A percentile compares a stretch with the other conserved stretches of the same genome.
phyloP scores from a whole-genome alignment of 1,284 basidiomycete species.

The Kalmanozyma brasiliensis region DNA sequence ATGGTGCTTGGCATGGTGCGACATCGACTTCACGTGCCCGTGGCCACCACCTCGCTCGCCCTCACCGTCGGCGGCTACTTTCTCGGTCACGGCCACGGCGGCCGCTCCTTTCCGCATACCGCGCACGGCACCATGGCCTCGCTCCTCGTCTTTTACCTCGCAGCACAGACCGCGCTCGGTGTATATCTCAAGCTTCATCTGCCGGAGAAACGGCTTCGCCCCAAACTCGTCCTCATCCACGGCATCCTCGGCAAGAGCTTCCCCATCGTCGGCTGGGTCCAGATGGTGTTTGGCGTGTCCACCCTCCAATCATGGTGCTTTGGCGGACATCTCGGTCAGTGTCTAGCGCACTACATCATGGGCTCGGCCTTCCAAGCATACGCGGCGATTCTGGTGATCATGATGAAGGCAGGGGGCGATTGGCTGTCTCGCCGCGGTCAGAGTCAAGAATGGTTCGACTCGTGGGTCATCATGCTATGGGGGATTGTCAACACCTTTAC shows the following conservation, averaged over 20 bases:
- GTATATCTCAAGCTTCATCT: conserved; percentile 94
- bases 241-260: conserved; percentile 85
- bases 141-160: conserved; percentile 57
- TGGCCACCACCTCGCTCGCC: conserved; percentile 50
- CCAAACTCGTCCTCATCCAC: conserved; percentile 79
- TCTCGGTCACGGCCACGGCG: conserved; percentile 60
- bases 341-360: conserved; percentile 76
- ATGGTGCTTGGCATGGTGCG: conserved; percentile 66
- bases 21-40: conserved; percentile 63
- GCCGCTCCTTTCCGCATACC: conserved; percentile 62
- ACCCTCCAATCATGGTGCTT: conserved; percentile 71
- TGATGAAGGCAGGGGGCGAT: conserved; percentile 82
- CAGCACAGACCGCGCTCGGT: conserved; percentile 77
- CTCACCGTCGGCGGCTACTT: conserved; percentile 62
- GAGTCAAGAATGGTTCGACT: conserved; percentile 89
- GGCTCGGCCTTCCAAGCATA: conserved; percentile 76
- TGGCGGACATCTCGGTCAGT: conserved; percentile 75
- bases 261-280: conserved; percentile 79
- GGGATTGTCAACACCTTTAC: conserved; percentile 89
- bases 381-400: conserved; percentile 82
- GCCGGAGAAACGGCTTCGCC: conserved; percentile 80
- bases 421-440: conserved; percentile 76
- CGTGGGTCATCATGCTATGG: conserved; percentile 87
- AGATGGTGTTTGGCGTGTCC: conserved; percentile 61
- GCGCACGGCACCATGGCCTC: conserved; percentile 64